Base-by-base conservation (phyloP, 768 basidiomycete genomes). In the Leccinum rimulosum region DNA sequence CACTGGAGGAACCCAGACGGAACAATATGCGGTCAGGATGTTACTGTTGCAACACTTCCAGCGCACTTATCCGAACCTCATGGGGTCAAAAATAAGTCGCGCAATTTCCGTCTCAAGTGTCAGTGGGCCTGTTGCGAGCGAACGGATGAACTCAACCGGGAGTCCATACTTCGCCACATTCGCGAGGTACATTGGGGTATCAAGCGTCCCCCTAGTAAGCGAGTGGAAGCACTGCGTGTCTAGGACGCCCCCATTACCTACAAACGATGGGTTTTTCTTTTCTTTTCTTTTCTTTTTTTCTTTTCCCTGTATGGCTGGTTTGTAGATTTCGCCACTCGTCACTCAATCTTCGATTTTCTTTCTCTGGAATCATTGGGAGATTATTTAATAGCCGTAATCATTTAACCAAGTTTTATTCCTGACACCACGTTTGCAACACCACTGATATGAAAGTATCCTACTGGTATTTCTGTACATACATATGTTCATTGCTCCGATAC, bases 111-210 rank as follows among this genome's bases (percentile, higher is more conserved):
- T 1, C 58, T n/a, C 1, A 36, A 3, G 1, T 70, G 69, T 22
- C n/a, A 22, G 0, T 69, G 68, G 66, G 33, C 3, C 6, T 57
- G 38, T 2, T 68, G 68, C 7, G 53, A 6, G 43, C 33, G n/a
- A n/a, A n/a, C n/a, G n/a, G n/a, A n/a, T n/a, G n/a, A n/a, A n/a
- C n/a, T n/a, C n/a, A n/a, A n/a, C n/a, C n/a, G n/a, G 2, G 62
- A 69, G 45, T 62, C 63, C 6, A 67, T 70, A 11, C 30, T 43
- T 27, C 22, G 69, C 2, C 69, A 71, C 2, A n/a, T 60, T 1
- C 28, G 60, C 0, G 69, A 70, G 27, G 47, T 61, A 0, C 69
- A 70, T 10, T 1, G 67, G 5, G 14, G 10, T 7, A 1, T 52
- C 11, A 69, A 30, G 19, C 69, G 65, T 22, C 4, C 31, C 15